Base-by-base conservation (phyloP, 257 asterid species). In the Henckelia pumila region DNA sequence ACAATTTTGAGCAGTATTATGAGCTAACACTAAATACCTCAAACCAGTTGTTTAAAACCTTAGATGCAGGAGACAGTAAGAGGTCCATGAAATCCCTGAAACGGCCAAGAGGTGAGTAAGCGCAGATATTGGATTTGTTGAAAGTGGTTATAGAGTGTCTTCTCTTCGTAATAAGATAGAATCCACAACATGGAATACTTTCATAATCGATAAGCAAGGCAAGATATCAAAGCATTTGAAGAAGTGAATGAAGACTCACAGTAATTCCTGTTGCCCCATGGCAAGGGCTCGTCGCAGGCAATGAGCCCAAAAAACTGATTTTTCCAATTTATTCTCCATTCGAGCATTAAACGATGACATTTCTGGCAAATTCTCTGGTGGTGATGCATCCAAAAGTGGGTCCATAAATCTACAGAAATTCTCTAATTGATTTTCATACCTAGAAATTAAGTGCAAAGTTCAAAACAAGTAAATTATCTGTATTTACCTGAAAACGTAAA, bases 51-150 rank as follows among this genome's bases (percentile, higher is more conserved):
- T 93, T 82, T 73, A 93, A 77, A 76, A 93, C 89, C 86, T 88
- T 90, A 11, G 99, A 90, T 63, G 96, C 95, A 62, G 97, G 99
- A 60, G 97, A 78, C 69, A 93, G 76, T 75, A 93, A 70, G 61
- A 93, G 94, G 72, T 93, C 96, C 88, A 86, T 67, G 80, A 90
- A 90, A 59, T 93, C 92, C 89, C 98, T 93, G 86, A 76, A 81
- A 83, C 56, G 24, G 68, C 52, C 66, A 76, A 71, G 28, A 21
- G 19, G 67, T 35, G 70, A 63, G 61, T 58, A 67, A 63, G 57
- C 30, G 6, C 26, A 63, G 40, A 50, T 28, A 33, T 22, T 17
- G 49, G 64, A n/a, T 20, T n/a, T 22, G 60, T 1, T 64, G 69
- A 10, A 25, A 70, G 13, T 35, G 61, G 59, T 50, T 65, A 33